Percentiles rank a stretch among this genome's conserved stretches.
Evolutionary conservation across 495 filamentous ascomycete genomes (phyloP).

Genomic region (Podospora australis): DNA sequence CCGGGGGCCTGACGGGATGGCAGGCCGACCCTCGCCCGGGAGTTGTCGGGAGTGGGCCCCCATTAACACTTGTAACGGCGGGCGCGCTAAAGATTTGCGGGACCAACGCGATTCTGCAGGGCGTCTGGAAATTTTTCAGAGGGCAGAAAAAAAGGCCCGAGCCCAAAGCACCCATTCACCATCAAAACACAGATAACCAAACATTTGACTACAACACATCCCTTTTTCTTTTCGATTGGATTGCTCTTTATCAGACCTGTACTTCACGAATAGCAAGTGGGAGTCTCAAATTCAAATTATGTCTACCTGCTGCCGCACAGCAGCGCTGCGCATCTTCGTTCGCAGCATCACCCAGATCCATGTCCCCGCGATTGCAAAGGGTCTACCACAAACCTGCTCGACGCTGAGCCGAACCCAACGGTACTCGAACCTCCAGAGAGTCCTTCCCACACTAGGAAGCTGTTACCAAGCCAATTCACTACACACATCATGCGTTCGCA

Average conservation of each 20-base stretch:
- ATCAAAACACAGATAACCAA: background rate
- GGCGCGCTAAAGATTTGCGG: too few relatives aligned
- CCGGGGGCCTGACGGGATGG: too few relatives aligned
- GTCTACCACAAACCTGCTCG: conserved; percentile 2
- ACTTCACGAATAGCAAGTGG: background rate
- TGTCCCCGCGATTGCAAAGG: conserved; percentile 14
- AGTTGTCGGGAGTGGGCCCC: too few relatives aligned
- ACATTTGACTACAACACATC: background rate
- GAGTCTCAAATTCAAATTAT: conserved; percentile 16
- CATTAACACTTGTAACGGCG: too few relatives aligned
- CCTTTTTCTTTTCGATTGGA: background rate
- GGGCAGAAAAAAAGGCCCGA: too few relatives aligned
- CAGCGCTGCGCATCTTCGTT: conserved; percentile 42
- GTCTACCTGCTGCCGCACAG: conserved; percentile 43
- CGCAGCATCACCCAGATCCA: conserved; percentile 41
- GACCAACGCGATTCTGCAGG: too few relatives aligned
- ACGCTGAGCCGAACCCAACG: background rate
- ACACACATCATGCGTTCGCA: conserved; percentile 14
- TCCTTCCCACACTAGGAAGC: background rate
- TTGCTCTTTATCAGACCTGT: background rate
- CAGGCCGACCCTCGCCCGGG: too few relatives aligned
- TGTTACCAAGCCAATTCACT: background rate
- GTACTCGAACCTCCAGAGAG: too few relatives aligned
- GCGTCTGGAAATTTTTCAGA: conserved; percentile 8
- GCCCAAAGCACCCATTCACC: background rate